These are phyloP conservation scores for Phoenix dactylifera DNA, from an alignment of 176 grass and related monocot genomes.

Conservation along the genomic window DNA sequence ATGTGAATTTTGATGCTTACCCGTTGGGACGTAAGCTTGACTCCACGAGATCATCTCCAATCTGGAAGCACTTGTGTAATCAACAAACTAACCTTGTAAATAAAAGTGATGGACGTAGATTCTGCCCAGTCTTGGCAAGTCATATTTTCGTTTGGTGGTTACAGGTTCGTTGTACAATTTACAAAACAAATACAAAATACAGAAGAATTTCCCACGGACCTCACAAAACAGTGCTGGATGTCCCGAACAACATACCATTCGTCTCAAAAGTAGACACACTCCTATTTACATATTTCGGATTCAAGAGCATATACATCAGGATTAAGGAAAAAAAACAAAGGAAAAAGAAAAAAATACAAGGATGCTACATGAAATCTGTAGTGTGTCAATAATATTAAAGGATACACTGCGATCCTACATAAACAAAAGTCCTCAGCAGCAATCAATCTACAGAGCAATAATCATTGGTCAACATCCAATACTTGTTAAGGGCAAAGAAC, in stretches of 20 bases:
- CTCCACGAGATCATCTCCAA: background rate
- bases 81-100: background rate
- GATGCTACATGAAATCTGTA: background rate
- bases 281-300: no score
- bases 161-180: slow-evolving; percentile 2
- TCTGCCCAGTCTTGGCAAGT: background rate
- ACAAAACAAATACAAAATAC: no score
- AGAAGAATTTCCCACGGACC: no score
- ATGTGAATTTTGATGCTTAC: no score
- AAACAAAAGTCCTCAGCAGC: slow-evolving; percentile 15
- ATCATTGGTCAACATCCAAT: slow-evolving; percentile 5
- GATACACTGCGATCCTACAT: slow-evolving; percentile 1
- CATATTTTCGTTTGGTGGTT: background rate
- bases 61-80: slow-evolving; percentile 19
- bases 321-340: no score
- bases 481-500: background rate
- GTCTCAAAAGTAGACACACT: no score
- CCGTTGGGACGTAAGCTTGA: no score
- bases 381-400: background rate
- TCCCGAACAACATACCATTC: no score
- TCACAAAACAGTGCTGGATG: no score
- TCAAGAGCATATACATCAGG: no score
- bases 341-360: no score
- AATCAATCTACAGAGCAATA: slow-evolving; percentile 19
- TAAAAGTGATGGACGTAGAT: background rate